Evolutionary conservation across 306 rosid species (phyloP).

Genomic region (Alnus glutinosa): DNA sequence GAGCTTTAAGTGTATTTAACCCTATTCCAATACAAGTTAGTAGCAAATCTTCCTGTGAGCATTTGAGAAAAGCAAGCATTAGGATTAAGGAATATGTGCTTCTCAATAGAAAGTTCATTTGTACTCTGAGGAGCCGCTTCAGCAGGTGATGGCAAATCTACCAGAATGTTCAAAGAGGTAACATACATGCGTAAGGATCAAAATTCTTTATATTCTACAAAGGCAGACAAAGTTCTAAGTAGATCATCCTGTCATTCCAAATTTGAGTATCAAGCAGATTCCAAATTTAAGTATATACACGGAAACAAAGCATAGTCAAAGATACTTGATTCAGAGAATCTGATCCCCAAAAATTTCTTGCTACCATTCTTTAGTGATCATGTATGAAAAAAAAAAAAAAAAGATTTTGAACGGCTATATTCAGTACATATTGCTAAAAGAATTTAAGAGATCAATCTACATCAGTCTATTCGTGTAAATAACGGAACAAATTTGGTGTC

Average conservation of each 20-base stretch:
- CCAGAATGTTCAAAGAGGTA: conserved; percentile 57
- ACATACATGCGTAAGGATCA: conserved; percentile 87
- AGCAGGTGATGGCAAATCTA: conserved; percentile 59
- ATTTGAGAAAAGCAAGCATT: no score
- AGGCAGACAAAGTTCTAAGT: neutral
- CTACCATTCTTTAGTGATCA: neutral
- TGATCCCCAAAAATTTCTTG: neutral
- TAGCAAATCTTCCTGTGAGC: neutral
- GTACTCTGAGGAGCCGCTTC: conserved; percentile 61
- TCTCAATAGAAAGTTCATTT: conserved; percentile 57
- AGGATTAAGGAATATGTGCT: conserved; percentile 50
- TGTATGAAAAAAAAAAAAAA: neutral
- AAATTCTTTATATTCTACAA: no score
- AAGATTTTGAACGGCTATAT: no score
- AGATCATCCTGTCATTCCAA: neutral
- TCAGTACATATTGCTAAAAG: no score
- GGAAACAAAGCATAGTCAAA: no score
- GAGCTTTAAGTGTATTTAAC: no score
- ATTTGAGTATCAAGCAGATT: neutral
- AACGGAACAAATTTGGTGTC: neutral
- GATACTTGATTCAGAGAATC: no score
- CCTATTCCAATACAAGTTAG: conserved; percentile 1
- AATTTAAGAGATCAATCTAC: no score
- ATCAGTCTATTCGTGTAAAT: no score
- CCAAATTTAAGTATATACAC: no score